phyloP scores from a whole-genome alignment of 2,329 filamentous ascomycete genomes.

The Ascochyta rabiei region DNA sequence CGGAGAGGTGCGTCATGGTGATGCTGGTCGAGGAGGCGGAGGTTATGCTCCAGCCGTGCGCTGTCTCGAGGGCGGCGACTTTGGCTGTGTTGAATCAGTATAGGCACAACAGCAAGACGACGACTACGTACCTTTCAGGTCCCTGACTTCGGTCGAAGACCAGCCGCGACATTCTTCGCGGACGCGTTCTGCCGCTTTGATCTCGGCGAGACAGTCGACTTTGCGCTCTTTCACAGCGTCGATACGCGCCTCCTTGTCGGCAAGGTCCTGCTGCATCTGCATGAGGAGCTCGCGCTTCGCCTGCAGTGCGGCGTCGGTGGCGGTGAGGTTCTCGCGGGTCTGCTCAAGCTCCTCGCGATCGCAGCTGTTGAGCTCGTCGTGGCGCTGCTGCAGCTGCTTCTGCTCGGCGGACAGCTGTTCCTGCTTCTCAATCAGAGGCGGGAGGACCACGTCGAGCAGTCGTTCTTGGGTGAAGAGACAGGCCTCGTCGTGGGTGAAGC shows the following conservation, averaged over 20 bases:
- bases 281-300: constrained; percentile 71
- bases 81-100: constrained; percentile 61
- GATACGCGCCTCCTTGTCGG: constrained; percentile 70
- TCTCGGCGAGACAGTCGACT: constrained; percentile 72
- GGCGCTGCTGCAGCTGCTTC: constrained; percentile 71
- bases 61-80: constrained; percentile 68
- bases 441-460: constrained; percentile 71
- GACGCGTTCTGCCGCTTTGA: constrained; percentile 79
- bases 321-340: constrained; percentile 71
- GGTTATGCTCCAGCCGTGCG: constrained; percentile 74
- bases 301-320: constrained; percentile 70
- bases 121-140: constrained; percentile 70
- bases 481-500: constrained; percentile 76
- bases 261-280: constrained; percentile 69
- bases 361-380: constrained; percentile 76
- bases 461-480: constrained; percentile 70
- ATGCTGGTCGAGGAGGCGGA: constrained; percentile 63
- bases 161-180: constrained; percentile 90
- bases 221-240: constrained; percentile 70
- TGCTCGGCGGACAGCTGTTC: constrained; percentile 68
- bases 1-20: constrained; percentile 75
- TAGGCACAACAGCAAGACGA: background rate
- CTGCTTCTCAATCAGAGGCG: constrained; percentile 66
- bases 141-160: constrained; percentile 79
- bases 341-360: constrained; percentile 79